These are phyloP conservation scores for Pseudisothecium myosuroides DNA, from an alignment of 225 moss, liverwort and hornwort species.

Conservation along the genomic window DNA sequence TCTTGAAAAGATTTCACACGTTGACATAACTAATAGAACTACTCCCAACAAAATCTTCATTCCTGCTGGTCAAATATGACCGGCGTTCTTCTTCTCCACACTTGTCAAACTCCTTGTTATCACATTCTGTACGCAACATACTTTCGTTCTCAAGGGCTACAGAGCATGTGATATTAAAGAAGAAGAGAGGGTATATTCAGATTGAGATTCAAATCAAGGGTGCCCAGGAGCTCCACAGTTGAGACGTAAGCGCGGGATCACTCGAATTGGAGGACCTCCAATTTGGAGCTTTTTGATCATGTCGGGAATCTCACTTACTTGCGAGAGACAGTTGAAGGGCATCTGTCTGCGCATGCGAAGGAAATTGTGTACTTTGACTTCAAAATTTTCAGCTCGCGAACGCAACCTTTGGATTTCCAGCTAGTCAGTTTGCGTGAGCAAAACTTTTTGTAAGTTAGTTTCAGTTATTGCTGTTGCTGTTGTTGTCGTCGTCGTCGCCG, in stretches of 20 bases:
- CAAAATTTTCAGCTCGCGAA: background rate
- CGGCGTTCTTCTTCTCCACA: too few relatives aligned
- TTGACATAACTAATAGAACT: background rate
- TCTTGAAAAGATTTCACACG: background rate
- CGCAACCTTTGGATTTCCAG: background rate
- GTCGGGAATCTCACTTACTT: background rate
- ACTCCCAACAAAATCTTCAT: background rate
- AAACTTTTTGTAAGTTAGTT: background rate
- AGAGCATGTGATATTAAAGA: background rate
- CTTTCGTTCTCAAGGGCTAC: background rate
- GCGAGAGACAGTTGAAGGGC: background rate
- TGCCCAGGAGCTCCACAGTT: background rate
- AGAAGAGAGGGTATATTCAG: background rate
- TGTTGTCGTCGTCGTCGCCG: background rate
- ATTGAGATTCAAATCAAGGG: background rate
- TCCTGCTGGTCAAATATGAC: background rate
- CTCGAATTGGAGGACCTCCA: background rate
- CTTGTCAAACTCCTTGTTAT: background rate
- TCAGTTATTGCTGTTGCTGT: background rate
- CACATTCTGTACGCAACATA: background rate
- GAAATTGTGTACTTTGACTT: background rate
- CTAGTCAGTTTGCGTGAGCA: background rate
- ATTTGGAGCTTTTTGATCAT: background rate
- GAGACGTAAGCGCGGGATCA: background rate
- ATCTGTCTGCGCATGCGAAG: background rate